Evolutionary conservation across 2,329 filamentous ascomycete species (phyloP), one percentile per base, ranked within the genome.

Genomic region (Periconia digitata): DNA sequence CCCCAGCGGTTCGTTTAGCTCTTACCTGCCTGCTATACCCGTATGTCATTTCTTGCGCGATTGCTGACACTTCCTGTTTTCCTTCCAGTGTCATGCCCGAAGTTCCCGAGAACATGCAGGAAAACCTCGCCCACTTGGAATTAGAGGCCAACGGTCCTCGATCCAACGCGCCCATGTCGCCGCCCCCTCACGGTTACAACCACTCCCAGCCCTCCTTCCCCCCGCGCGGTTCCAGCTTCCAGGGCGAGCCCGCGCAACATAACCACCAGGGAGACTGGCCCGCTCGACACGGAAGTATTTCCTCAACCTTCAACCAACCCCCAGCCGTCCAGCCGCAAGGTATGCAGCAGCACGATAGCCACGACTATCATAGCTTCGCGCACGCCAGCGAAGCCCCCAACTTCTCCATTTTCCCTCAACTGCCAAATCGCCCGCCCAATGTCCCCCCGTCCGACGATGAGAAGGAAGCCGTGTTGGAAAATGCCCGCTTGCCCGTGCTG

Each of bases 81-180:
- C 46, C 51, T 47, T 48, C 68, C 72, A 95, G 90, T 77, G 85
- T 95, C 66, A 96, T 92, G 85, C 89, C 90, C 70, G 91, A 96
- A 79, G 91, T 96, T 58, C 90, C 92, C 60, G 89, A 92, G 74
- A 92, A 96, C 74, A 96, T 99, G 84, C 91, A 96, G 76, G 87
- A 95, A 66, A 92, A 89, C 74, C 83, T 99, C 58, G 89, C 92
- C 65, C 86, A 92, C 72, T 84, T 99, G 76, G 92, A 96, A 79
- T 80, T 91, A 51, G 86, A 91, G 77, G 87, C 87, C 75, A 72
- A 76, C 81, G 77, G 73, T 44, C 61, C 67, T 36, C 67, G 61
- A 51, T 56, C 58, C 43, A 56, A 56, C 49, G 55, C 60, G 43
- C 56, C 62, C 49, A 60, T 63, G 58, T 68, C 68, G 43, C 52